These are phyloP conservation scores for Xylariaceae sp. DNA, from an alignment of 2,329 filamentous ascomycete genomes.

Conservation along the genomic window DNA sequence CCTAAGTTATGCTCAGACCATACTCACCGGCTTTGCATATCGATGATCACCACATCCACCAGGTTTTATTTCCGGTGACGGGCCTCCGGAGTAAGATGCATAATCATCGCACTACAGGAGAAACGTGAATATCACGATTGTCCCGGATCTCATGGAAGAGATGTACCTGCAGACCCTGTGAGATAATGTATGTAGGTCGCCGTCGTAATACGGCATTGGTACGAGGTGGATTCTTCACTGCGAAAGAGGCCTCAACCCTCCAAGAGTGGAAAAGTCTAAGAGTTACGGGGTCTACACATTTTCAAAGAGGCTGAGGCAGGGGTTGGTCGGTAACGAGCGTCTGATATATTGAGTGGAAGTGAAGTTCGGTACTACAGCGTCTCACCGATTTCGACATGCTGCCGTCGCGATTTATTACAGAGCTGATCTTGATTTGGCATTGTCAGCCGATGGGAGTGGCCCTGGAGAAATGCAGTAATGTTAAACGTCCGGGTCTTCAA, in stretches of 20 bases:
- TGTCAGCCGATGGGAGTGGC: background rate
- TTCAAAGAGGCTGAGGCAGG: background rate
- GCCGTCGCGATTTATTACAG: background rate
- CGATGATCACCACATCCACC: no score
- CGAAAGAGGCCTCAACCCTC: slow-evolving; percentile 8
- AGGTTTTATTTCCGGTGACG: no score
- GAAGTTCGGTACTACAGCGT: slow-evolving; percentile 1
- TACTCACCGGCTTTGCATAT: no score
- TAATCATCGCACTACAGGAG: background rate
- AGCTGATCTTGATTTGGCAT: slow-evolving; percentile 2
- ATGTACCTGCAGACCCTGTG: slow-evolving; percentile 22
- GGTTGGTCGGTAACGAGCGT: no score
- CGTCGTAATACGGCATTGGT: slow-evolving; percentile 21
- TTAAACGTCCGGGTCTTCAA: background rate
- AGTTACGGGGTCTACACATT: background rate
- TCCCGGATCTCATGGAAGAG: slow-evolving; percentile 2
- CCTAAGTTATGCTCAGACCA: no score
- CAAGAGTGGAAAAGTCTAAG: background rate
- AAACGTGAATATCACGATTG: background rate
- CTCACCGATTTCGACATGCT: slow-evolving; percentile 10
- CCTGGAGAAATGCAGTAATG: background rate
- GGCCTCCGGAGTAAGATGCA: background rate
- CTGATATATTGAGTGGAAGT: no score
- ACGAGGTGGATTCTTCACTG: slow-evolving; percentile 16
- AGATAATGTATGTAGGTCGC: slow-evolving; percentile 13